These are phyloP conservation scores for Stagonosporopsis vannaccii DNA, from an alignment of 2,329 filamentous ascomycete species.

Conservation along the genomic window DNA sequence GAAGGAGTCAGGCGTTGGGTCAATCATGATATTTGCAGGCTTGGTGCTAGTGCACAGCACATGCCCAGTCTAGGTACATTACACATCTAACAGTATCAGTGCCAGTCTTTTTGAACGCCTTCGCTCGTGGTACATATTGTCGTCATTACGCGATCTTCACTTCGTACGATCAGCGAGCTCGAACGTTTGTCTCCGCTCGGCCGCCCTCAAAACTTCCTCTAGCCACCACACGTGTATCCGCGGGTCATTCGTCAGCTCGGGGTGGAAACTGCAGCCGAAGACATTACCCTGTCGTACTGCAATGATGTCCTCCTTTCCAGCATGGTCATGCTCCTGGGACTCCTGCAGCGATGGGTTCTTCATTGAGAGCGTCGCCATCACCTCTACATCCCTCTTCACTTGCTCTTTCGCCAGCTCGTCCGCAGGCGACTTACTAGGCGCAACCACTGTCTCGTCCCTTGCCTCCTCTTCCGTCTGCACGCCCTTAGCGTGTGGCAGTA, in stretches of 20 bases:
- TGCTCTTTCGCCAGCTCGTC: conserved; percentile 55
- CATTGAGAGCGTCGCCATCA: conserved; percentile 65
- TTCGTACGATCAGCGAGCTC: conserved; percentile 41
- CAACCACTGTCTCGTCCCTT: conserved; percentile 62
- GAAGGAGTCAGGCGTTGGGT: conserved; percentile 28
- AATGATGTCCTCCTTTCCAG: conserved; percentile 72
- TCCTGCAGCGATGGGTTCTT: conserved; percentile 58
- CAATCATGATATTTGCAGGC: conserved; percentile 6
- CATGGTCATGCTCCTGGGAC: conserved; percentile 53
- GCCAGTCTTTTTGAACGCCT: conserved; percentile 9
- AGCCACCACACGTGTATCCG: conserved; percentile 97
- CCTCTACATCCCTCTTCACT: conserved; percentile 61
- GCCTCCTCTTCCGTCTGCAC: conserved; percentile 60
- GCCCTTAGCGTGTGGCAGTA: conserved; percentile 64
- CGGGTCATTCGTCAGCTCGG: conserved; percentile 86
- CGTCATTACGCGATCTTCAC: neutral
- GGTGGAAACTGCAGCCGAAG: conserved; percentile 94
- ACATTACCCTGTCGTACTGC: conserved; percentile 91
- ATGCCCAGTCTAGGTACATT: conserved; percentile 18
- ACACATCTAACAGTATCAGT: conserved; percentile 20
- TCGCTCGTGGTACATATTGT: conserved; percentile 6
- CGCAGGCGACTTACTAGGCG: conserved; percentile 61
- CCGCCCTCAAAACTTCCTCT: conserved; percentile 64
- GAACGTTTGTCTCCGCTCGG: conserved; percentile 41
- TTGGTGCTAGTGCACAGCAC: conserved; percentile 9